phyloP scores from a whole-genome alignment of 2,329 filamentous ascomycete species.

The Ampelomyces quisqualis region DNA sequence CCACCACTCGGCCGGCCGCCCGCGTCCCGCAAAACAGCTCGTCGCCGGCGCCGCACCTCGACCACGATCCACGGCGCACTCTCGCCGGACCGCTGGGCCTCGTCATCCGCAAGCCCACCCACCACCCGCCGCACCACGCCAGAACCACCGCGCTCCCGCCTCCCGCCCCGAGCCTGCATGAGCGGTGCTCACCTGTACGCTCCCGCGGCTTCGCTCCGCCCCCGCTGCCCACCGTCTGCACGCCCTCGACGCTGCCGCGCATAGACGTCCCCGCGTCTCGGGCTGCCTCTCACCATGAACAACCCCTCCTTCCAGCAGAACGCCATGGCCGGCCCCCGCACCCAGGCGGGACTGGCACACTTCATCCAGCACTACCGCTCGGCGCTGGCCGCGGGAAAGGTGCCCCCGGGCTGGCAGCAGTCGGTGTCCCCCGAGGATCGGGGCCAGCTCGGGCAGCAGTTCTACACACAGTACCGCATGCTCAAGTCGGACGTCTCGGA shows the following conservation, averaged over 20 bases:
- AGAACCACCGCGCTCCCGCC: neutral
- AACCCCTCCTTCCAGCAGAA: conserved; percentile 37
- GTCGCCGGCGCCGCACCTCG: neutral
- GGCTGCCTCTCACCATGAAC: conserved; percentile 30
- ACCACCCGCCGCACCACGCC: neutral
- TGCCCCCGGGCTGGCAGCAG: conserved; percentile 39
- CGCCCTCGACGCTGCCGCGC: conserved; percentile 4
- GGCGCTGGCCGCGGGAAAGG: conserved; percentile 30
- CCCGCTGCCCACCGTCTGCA: conserved; percentile 4
- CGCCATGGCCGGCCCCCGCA: conserved; percentile 20
- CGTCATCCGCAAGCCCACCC: neutral
- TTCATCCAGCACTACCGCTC: conserved; percentile 33
- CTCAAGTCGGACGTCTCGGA: conserved; percentile 36
- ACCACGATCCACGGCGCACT: no score
- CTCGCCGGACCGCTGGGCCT: neutral
- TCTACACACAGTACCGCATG: conserved; percentile 37
- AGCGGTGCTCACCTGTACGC: conserved; percentile 12
- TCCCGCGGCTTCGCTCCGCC: conserved; percentile 24
- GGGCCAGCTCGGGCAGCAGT: conserved; percentile 33
- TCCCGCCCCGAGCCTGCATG: conserved; percentile 19
- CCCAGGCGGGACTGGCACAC: conserved; percentile 25
- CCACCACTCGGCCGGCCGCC: neutral
- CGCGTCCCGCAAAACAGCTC: neutral
- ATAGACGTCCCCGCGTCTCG: conserved; percentile 17
- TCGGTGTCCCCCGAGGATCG: conserved; percentile 34